phyloP scores from a whole-genome alignment of 345 rosid species.

The Heritiera fomes region DNA sequence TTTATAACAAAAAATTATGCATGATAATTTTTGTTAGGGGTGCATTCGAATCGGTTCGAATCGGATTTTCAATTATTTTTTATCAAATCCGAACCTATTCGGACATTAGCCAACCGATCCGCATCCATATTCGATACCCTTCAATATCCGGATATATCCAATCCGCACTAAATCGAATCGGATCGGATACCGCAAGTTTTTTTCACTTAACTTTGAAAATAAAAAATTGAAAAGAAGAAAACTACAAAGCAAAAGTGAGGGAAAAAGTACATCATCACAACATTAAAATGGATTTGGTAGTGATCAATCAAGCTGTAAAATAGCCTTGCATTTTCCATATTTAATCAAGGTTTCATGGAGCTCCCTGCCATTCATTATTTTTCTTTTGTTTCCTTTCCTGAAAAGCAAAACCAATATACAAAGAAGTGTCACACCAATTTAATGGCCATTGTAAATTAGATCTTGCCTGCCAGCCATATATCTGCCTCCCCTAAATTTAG shows the following conservation, averaged over 20 bases:
- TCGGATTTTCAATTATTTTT: too few species aligned
- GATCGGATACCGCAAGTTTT: not conserved
- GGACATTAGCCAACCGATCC: too few species aligned
- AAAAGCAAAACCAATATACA: not conserved
- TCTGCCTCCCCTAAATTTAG: not conserved
- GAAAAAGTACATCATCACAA: constrained; percentile 22
- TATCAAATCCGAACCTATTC: too few species aligned
- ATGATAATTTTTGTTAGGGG: too few species aligned
- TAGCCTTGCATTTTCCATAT: constrained; percentile 11
- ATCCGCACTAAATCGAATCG: too few species aligned
- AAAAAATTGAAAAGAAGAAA: constrained; percentile 27
- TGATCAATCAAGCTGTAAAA: constrained; percentile 26
- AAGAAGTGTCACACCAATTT: not conserved
- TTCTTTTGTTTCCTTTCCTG: not conserved
- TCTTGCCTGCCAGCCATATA: not conserved
- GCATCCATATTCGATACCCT: too few species aligned
- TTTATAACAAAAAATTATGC: too few species aligned
- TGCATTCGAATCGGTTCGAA: too few species aligned
- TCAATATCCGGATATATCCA: too few species aligned
- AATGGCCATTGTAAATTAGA: not conserved
- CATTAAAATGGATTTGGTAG: constrained; percentile 23
- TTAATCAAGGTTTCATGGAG: not conserved
- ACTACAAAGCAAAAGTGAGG: constrained; percentile 17
- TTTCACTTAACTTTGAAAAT: constrained; percentile 19
- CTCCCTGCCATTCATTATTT: not conserved